Evolutionary conservation across 2,329 filamentous ascomycete species (phyloP), one percentile per base, ranked within the genome.

Genomic region (Xylariaceae sp.): DNA sequence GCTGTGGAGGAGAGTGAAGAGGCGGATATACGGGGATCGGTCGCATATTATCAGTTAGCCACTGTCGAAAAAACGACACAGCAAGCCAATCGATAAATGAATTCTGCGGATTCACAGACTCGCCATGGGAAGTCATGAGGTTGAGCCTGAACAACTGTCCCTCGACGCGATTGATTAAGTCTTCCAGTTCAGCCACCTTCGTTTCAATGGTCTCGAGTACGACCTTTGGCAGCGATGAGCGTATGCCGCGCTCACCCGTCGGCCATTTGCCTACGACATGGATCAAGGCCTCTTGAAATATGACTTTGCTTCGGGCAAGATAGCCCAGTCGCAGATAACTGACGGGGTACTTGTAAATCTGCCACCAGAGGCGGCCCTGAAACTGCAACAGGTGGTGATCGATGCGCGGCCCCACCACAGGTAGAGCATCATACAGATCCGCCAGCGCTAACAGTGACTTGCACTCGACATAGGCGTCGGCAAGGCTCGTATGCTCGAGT

Each of bases 211-310:
- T 81, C 66, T 97, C 92, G 8, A 97, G 79, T 0, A 97, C 90
- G 0, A 83, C 73, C 30, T 88, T 84, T 0, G 92, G 89, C 47
- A 96, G 80, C 35, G 88, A 80, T 61, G 84, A 81, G 59, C 90
- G 86, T 41, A 97, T 82, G 67, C 90, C 90, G 30, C 88, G 84
- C 67, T 92, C 84, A 13, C 88, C 91, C 0, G 84, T 79, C 0
- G 93, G 92, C 93, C 93, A 97, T 72, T 96, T 90, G 2, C 93
- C 93, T 0, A 97, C 92, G 0, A 97, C 91, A 69, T 97, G 93
- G 55, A 96, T 90, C 53, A 97, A 80, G 0, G 92, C 91, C 76
- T 97, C 89, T 65, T 89, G 85, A 69, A 92, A 92, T 55, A 92
- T 92, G 65, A 92, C 87, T 65, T 89, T 88, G 68, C 88, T 92